Evolutionary conservation across 805 yeast species (phyloP).

Genomic region (Komagataella kurtzmanii): DNA sequence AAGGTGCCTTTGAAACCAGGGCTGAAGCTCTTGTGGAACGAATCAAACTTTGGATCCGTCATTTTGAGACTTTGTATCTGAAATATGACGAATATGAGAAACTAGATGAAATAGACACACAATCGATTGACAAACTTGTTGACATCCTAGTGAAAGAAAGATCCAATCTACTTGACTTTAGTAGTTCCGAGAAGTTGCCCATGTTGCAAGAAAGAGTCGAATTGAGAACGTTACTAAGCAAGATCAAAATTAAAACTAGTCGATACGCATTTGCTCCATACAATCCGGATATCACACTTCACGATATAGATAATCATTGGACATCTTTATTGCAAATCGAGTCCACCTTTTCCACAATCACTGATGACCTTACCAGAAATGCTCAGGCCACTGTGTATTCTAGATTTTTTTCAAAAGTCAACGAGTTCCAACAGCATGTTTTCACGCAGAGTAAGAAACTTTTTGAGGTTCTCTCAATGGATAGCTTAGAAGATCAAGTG

Average conservation of each 20-base stretch:
- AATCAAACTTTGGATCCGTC: background rate
- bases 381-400: background rate
- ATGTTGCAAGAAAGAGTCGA: background rate
- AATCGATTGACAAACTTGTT: background rate
- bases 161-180: background rate
- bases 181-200: background rate
- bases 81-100: background rate
- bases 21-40: background rate
- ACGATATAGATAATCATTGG: background rate
- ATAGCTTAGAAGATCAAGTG: conserved; percentile 23
- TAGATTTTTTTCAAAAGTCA: background rate
- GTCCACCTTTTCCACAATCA: background rate
- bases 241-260: background rate
- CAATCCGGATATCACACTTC: background rate
- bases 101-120: background rate
- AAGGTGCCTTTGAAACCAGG: background rate
- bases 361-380: background rate
- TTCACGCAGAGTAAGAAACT: background rate
- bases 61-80: background rate
- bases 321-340: background rate
- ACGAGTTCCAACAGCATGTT: background rate
- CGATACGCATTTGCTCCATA: background rate
- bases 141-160: background rate
- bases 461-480: conserved; percentile 10
- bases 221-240: background rate